Base-by-base conservation (phyloP, 2,329 filamentous ascomycete genomes). In the Pyrenophora seminiperda region DNA sequence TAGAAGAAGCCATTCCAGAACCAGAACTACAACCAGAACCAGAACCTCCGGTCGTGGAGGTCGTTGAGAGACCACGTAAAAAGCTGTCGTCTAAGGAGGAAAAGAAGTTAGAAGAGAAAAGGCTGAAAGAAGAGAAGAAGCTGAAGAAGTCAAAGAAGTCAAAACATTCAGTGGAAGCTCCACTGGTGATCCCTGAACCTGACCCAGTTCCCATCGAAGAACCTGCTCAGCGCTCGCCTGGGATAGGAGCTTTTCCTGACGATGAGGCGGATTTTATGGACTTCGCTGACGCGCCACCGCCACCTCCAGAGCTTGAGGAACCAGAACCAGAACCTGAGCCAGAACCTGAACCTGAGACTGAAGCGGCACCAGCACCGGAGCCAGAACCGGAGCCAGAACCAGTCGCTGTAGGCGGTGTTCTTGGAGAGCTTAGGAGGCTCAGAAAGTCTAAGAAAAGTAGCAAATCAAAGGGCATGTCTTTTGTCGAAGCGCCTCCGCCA, bases 381-480 rank as follows among this genome's bases (percentile, higher is more conserved):
- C 58, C 60, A 17, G 50, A 64, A 36, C 56, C 58, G 7, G 58
- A 58, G 20, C 61, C 60, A 13, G 66, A 61, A n/a, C 50, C 62
- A 24, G 55, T 56, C 2, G 48, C 56, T n/a, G 45, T 62, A 27
- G 24, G 24, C 10, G 24, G 19, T 15, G 62, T 70, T 13, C 49
- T 48, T 30, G 54, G 50, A 27, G 41, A 50, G 42, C 42, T 50
- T 29, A 61, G 54, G 47, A 64, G 54, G 43, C 38, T 56, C 3
- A 63, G 63, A 31, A 66, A 66, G 42, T 58, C 60, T 3, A 66
- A 66, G 44, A 66, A 74, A 45, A 58, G 68, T 19, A 67, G 61
- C 58, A 71, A 63, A 41, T 54, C 55, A 82, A 85, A 73, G 94
- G 88, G 70, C 88, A 94, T 58, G 29, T 58, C 66, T 6, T 40